Conservation (phyloP, 306 rosid genomes). For the Fragaria ananassa region DNA sequence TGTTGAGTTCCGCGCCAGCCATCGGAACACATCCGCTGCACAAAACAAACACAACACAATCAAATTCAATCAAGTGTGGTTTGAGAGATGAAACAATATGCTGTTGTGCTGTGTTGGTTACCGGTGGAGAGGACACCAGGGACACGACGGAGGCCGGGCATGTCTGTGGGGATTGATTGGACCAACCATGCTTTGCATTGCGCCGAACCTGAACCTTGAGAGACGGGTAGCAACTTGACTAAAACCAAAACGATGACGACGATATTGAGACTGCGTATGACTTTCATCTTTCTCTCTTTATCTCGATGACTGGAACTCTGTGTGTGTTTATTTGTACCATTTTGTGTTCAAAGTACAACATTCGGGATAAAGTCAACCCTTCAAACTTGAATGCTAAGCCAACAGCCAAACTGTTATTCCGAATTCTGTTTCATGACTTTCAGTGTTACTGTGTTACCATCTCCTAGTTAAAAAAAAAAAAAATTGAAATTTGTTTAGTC, state of each 20-base stretch:
- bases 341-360: background rate
- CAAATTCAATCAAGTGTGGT: background rate
- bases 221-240: constrained; percentile 25
- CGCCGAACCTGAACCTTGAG: constrained; percentile 21
- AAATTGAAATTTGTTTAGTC: too few relatives aligned
- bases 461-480: too few relatives aligned
- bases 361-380: background rate
- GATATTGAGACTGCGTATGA: background rate
- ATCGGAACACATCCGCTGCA: constrained; percentile 75
- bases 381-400: background rate
- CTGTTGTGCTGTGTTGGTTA: background rate
- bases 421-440: background rate
- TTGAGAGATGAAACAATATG: background rate
- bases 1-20: constrained; percentile 80
- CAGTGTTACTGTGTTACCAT: too few relatives aligned
- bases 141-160: constrained; percentile 64
- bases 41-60: background rate
- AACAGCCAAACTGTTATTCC: background rate
- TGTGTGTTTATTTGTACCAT: background rate
- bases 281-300: constrained; percentile 16
- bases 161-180: constrained; percentile 84
- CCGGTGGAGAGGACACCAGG: constrained; percentile 77
- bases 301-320: background rate
- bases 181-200: constrained; percentile 86
- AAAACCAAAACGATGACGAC: constrained; percentile 14